Evolutionary conservation across 2,329 filamentous ascomycete genomes (phyloP), one percentile per base, ranked within the genome.

Genomic region (Penicillium sp.): DNA sequence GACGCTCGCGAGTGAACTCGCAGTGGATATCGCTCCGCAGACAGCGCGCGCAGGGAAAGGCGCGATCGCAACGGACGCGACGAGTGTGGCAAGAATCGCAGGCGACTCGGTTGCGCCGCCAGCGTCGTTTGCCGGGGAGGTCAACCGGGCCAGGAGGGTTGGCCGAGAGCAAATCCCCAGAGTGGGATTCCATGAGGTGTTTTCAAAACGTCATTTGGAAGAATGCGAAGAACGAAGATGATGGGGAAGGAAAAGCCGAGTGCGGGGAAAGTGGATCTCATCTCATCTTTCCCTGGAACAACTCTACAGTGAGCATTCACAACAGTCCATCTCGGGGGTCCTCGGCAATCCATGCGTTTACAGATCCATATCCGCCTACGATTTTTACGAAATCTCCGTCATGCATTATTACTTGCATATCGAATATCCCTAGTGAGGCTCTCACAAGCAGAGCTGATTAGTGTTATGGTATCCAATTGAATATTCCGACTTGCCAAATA

Each of bases 71-170:
- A 73, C 95, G 95, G 18, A 91, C 95, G 56, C 91, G 81, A 52
- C 95, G 78, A 67, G 95, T 88, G 70, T 96, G 95, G 72, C 91
- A 96, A 69, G 95, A 90, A 71, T 96, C 91, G 73, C 91, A 96
- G 18, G 91, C 91, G 63, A 70, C 66, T 38, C 63, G 63, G 47
- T 70, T 70, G 18, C 67, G 64, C 31, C 65, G 63, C 67, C 67
- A 69, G 44, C 68, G 66, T 48, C 66, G 66, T 44, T 70, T 71
- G 28, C 59, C 56, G 31, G 54, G 42, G 18, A 60, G 51, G n/a
- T 61, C 59, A 20, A 58, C 48, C 6, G 56, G 50, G 42, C 53
- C 57, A 37, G 54, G 50, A 23, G 54, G 52, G 25, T 52, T 45
- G 42, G 57, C 52, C 31, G 56, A 55, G 39, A 23, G 38, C 10